Base-by-base conservation (phyloP, 208 protist genomes). In the Crithidia acanthocephali region DNA sequence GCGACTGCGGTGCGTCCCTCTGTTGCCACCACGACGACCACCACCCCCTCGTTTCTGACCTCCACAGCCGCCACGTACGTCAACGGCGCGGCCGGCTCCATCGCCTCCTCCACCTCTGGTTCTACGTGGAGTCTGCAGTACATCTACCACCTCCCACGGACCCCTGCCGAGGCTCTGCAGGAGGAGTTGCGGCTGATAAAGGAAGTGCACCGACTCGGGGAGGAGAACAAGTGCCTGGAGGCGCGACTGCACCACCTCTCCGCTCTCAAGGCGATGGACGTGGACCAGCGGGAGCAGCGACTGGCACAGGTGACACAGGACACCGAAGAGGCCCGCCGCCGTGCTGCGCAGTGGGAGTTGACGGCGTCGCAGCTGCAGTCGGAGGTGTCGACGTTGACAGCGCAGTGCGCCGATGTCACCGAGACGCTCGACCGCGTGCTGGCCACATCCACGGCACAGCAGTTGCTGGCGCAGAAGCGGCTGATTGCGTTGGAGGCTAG, bases 181-280 rank as follows among this genome's bases (percentile, higher is more conserved):
- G 85, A 85, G 76, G 74, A 91, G 60, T 50, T 91, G 67, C 70
- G 72, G n/a, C 76, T 93, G 52, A 59, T 88, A 15, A 77, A 85
- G 48, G 74, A 81, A 45, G 22, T 93, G n/a, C 63, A 73, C 27
- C 69, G 64, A 5, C 62, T 84, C 25, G 59, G 35, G 15, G 80
- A 81, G 50, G 74, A 80, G 44, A 85, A 88, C 30, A 67, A 51
- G 15, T 60, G 62, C 32, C 74, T 93, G 1, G 68, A 74, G 35
- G 72, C 60, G 0, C 73, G 73, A 3, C 57, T 81, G 32, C 30
- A 79, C 16, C 76, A 87, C 69, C 22, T 71, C 11, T 28, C 67
- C 35, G 72, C 76, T 30, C 23, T 86, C 35, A 75, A 76, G 75
- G 63, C 79, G 8, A 65, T 83, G 40, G 66, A 76, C 35, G 58